Percentiles rank a stretch among this genome's conserved stretches.
Evolutionary conservation across 495 filamentous ascomycete genomes (phyloP).

Genomic region (Baudoinia panamericana): DNA sequence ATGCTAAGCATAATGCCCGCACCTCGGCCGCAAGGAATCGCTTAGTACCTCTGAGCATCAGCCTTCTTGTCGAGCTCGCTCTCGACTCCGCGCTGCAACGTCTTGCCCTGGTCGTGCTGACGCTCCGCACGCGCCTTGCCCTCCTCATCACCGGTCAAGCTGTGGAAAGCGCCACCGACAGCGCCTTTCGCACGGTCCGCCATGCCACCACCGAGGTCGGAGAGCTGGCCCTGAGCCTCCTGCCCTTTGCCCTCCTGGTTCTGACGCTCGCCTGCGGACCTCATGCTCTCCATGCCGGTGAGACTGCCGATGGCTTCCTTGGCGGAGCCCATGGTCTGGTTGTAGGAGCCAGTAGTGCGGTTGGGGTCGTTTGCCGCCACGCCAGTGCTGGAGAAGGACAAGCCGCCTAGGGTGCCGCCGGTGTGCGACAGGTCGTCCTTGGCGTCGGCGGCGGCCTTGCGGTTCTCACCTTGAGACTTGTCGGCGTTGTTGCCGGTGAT

Average conservation of each 20-base stretch:
- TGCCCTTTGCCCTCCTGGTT: constrained; percentile 67
- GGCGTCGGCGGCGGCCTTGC: constrained; percentile 38
- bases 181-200: constrained; percentile 59
- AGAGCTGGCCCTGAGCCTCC: constrained; percentile 74
- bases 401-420: constrained; percentile 54
- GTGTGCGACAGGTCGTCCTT: constrained; percentile 61
- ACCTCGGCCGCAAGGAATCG: too few relatives aligned
- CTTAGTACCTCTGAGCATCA: too few relatives aligned
- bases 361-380: constrained; percentile 59
- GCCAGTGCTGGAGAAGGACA: constrained; percentile 55
- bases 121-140: constrained; percentile 47
- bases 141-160: constrained; percentile 54
- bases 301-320: constrained; percentile 73
- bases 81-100: constrained; percentile 72
- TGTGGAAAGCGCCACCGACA: constrained; percentile 54
- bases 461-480: constrained; percentile 32
- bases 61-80: constrained; percentile 61
- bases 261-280: constrained; percentile 59
- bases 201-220: constrained; percentile 58
- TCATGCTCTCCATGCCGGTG: constrained; percentile 61
- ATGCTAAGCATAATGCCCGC: too few relatives aligned
- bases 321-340: constrained; percentile 72
- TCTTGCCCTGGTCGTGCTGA: constrained; percentile 78
- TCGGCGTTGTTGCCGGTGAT: constrained; percentile 61
- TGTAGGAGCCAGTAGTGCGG: constrained; percentile 56